These are phyloP conservation scores for Boletus barrowsii DNA, from an alignment of 768 basidiomycete species.

Conservation along the genomic window DNA sequence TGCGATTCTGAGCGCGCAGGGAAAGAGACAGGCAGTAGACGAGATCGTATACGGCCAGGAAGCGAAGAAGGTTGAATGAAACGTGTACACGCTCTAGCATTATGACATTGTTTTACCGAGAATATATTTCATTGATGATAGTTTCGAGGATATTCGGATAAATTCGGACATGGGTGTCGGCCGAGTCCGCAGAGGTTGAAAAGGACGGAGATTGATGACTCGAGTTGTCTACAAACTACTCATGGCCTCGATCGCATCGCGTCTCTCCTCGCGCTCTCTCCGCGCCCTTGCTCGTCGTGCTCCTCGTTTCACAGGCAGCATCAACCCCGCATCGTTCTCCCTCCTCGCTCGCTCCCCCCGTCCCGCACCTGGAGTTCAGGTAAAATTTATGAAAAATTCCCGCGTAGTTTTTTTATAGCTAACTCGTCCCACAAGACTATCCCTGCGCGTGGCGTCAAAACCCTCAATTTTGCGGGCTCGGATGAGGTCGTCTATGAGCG, in stretches of 20 bases:
- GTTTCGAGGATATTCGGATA: slow-evolving; percentile 13
- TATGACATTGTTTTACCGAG: no score
- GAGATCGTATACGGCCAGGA: slow-evolving; percentile 42
- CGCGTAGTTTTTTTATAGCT: not conserved
- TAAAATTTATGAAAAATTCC: slow-evolving; percentile 32
- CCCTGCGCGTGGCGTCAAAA: slow-evolving; percentile 80
- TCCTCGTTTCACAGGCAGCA: slow-evolving; percentile 41
- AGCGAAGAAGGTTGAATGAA: slow-evolving; percentile 23
- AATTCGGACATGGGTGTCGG: slow-evolving; percentile 13
- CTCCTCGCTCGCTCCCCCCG: slow-evolving; percentile 50
- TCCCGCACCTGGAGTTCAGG: slow-evolving; percentile 19
- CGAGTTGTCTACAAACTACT: slow-evolving; percentile 33
- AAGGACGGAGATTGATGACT: slow-evolving; percentile 1
- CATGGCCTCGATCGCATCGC: slow-evolving; percentile 51
- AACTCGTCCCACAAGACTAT: slow-evolving; percentile 30
- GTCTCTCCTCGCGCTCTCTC: slow-evolving; percentile 63
- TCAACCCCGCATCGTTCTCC: slow-evolving; percentile 61
- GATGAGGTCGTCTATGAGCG: slow-evolving; percentile 94
- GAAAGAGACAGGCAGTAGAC: slow-evolving; percentile 38
- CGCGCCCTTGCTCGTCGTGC: slow-evolving; percentile 66
- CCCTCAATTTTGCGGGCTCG: slow-evolving; percentile 93
- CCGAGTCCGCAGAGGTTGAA: slow-evolving; percentile 10
- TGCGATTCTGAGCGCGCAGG: slow-evolving; percentile 35
- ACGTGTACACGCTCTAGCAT: not conserved
- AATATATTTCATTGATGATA: no score